phyloP scores from a whole-genome alignment of 306 rosid species.

The Fagus sylvatica region DNA sequence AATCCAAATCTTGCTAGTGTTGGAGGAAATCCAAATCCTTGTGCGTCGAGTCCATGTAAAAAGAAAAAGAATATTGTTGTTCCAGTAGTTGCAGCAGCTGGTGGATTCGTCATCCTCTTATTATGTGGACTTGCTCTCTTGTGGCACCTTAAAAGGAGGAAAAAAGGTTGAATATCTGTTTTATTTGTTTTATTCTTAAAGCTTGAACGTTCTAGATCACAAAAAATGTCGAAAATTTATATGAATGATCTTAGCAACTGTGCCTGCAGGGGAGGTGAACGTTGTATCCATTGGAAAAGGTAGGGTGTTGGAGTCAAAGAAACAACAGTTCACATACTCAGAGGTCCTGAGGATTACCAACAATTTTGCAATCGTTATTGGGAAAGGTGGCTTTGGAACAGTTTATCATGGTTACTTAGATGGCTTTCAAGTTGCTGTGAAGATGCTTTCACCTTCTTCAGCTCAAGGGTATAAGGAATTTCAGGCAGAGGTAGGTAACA shows the following conservation, averaged over 20 bases:
- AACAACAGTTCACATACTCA: conserved; percentile 36
- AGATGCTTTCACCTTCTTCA: conserved; percentile 47
- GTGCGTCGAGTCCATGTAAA: conserved; percentile 29
- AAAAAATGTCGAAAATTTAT: too few relatives aligned
- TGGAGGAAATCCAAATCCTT: conserved; percentile 13
- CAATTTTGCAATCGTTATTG: conserved; percentile 42
- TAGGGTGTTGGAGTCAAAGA: conserved; percentile 11
- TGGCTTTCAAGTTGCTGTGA: conserved; percentile 53
- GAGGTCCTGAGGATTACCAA: conserved; percentile 43
- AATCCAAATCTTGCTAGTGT: conserved; percentile 14
- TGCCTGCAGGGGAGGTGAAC: too few relatives aligned
- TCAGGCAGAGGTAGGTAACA: conserved; percentile 49
- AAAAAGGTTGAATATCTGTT: too few relatives aligned
- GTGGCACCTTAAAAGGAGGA: too few relatives aligned
- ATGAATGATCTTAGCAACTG: too few relatives aligned
- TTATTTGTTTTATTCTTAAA: too few relatives aligned
- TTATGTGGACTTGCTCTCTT: conserved; percentile 15
- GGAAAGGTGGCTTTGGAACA: conserved; percentile 53
- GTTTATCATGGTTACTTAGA: conserved; percentile 48
- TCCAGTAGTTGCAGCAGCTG: conserved; percentile 38
- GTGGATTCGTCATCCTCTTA: conserved; percentile 25
- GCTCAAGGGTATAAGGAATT: conserved; percentile 46
- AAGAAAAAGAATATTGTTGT: conserved; percentile 17
- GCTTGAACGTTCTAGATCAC: too few relatives aligned
- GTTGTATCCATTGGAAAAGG: too few relatives aligned